A percentile compares a stretch with the other conserved stretches of the same genome.
These are phyloP conservation scores for Chrysosporium queenslandicum DNA, from an alignment of 2,329 filamentous ascomycete species.

Conservation along the genomic window DNA sequence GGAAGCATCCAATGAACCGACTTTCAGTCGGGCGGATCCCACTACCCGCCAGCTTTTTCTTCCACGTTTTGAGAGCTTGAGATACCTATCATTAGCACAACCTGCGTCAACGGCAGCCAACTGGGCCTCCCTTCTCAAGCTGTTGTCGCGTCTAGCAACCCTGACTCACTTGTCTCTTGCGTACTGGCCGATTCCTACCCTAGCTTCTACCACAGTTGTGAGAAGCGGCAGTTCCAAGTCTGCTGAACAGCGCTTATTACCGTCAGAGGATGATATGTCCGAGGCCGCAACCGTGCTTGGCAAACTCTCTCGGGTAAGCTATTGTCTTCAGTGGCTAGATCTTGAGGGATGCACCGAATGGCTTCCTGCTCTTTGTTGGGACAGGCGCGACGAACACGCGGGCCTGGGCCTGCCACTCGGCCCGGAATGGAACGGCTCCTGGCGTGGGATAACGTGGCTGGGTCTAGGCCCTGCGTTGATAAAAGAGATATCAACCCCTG, in stretches of 20 bases:
- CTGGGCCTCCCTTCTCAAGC: conserved; percentile 46
- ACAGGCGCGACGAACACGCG: conserved; percentile 21
- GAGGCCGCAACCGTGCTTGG: conserved; percentile 49
- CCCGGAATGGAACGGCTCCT: conserved; percentile 39
- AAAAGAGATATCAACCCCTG: neutral
- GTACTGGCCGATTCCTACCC: conserved; percentile 50
- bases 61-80: conserved; percentile 44
- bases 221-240: neutral
- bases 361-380: conserved; percentile 44
- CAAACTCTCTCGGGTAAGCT: conserved; percentile 45
- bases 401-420: conserved; percentile 16
- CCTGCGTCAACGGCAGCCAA: conserved; percentile 36
- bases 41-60: conserved; percentile 21
- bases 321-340: conserved; percentile 53
- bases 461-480: conserved; percentile 34
- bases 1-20: conserved; percentile 11
- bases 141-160: conserved; percentile 45
- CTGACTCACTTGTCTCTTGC: conserved; percentile 54
- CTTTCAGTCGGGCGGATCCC: neutral
- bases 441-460: conserved; percentile 37
- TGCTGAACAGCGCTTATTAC: neutral
- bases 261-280: conserved; percentile 45
- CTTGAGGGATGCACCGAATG: conserved; percentile 50
- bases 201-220: conserved; percentile 43
- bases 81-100: conserved; percentile 49